These are phyloP conservation scores for Fraxinus albicans DNA, from an alignment of 305 asterid species.

Conservation along the genomic window DNA sequence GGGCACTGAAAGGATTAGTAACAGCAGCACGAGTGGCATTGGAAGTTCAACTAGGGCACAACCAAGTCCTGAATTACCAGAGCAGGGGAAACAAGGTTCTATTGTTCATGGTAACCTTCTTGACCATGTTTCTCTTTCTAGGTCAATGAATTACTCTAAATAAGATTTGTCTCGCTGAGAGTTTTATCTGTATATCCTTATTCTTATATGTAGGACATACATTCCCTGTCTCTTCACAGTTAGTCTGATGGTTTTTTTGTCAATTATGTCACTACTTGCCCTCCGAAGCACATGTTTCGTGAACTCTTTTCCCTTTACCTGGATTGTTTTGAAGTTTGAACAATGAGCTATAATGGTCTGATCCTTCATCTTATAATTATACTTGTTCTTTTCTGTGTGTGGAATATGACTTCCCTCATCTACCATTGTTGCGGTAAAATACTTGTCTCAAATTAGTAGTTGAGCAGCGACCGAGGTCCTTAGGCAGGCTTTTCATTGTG, in stretches of 20 bases:
- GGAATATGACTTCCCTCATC: neutral
- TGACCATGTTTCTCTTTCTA: neutral
- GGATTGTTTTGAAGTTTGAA: neutral
- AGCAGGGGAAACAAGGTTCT: slow-evolving; percentile 55
- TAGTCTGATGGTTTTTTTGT: neutral
- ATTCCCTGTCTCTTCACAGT: neutral
- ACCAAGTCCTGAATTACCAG: slow-evolving; percentile 41
- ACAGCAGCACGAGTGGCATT: slow-evolving; percentile 49
- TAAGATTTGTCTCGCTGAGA: neutral
- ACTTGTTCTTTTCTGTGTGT: neutral
- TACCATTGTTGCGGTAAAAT: neutral
- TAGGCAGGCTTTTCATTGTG: neutral
- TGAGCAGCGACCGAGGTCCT: neutral
- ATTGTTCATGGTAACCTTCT: slow-evolving; percentile 54
- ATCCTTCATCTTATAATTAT: neutral
- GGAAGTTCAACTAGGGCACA: slow-evolving; percentile 47
- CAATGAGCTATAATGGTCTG: neutral
- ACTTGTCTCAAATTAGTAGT: neutral
- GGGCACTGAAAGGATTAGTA: slow-evolving; percentile 44
- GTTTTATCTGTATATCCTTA: neutral
- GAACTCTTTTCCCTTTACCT: neutral
- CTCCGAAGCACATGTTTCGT: neutral
- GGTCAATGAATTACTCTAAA: neutral
- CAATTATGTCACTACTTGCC: neutral
- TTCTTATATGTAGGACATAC: neutral